Percentiles rank a stretch among this genome's conserved stretches.
These are phyloP conservation scores for Spinellus fusiger DNA, from an alignment of 192 early-diverging fungal species.

Conservation along the genomic window DNA sequence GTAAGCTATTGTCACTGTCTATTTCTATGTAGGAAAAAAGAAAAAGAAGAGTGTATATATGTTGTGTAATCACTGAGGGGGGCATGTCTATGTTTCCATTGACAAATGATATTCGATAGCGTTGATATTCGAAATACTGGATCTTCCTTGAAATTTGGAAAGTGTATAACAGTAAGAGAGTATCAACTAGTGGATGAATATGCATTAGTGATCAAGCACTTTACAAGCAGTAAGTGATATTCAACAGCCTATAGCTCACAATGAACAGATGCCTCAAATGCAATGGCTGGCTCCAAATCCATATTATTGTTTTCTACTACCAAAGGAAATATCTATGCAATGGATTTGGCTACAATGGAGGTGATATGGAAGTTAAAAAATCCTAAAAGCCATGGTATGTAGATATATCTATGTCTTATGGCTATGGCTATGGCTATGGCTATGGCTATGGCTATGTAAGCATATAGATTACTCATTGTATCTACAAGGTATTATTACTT, in stretches of 20 bases:
- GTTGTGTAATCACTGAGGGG: too few relatives aligned
- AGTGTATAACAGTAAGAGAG: constrained; percentile 51
- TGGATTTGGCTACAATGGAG: constrained; percentile 74
- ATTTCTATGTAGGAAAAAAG: not conserved
- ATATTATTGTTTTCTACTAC: constrained; percentile 66
- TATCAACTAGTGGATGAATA: constrained; percentile 53
- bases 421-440: not conserved
- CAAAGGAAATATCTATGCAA: constrained; percentile 59
- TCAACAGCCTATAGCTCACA: not conserved
- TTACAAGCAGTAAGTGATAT: constrained; percentile 49
- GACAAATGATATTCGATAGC: constrained; percentile 10
- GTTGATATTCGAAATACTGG: constrained; percentile 47
- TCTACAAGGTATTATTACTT: constrained; percentile 64
- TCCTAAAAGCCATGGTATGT: constrained; percentile 47
- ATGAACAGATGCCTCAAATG: constrained; percentile 19
- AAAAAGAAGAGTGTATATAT: not conserved
- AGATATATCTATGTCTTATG: not conserved
- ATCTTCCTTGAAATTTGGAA: constrained; percentile 51
- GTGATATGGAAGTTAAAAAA: constrained; percentile 53
- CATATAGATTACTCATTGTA: too few relatives aligned
- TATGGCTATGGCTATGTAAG: not conserved
- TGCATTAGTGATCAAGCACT: constrained; percentile 60
- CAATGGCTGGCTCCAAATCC: constrained; percentile 51
- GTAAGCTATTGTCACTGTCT: constrained; percentile 23
- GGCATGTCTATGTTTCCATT: not conserved